Evolutionary conservation across 2,329 filamentous ascomycete genomes (phyloP), one percentile per base, ranked within the genome.

Genomic region (Paramyrothecium sp.): DNA sequence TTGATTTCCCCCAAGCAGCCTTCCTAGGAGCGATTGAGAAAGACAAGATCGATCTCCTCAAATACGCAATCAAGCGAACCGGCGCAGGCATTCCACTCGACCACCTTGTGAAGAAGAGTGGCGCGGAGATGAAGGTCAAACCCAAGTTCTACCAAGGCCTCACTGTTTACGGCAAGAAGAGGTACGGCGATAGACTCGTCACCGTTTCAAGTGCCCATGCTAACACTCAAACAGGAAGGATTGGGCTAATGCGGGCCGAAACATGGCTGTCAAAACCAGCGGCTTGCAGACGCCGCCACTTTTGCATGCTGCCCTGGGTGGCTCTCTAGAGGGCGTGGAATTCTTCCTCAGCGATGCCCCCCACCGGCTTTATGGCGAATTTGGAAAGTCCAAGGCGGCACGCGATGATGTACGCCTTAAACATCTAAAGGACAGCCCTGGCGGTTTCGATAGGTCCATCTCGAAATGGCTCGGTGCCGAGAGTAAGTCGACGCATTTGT

Each of bases 311-410:
- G 86, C 84, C 13, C 64, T 74, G 10, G 63, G 65, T 2, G 85
- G 86, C 3, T 88, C 78, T 20, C 69, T 94, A n/a, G 83, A 88
- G 44, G 81, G 82, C 19, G 84, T 91, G 0, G 87, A 95, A 66
- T 96, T 90, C 85, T 91, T 94, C 69, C 72, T 92, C 56, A 87
- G 89, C 57, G 89, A 91, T 59, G 82, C 84, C 1, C 90, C 91
- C 0, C 73, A 84, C 62, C 80, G 86, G 26, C 78, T 84, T 55
- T 95, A 95, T 66, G 72, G 80, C 23, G 84, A 91, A 50, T 95
- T 92, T 67, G 80, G 77, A 44, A 76, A 77, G 60, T 82, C 86
- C 0, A 82, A 86, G 61, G 70, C 76, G 1, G 82, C 89, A 55
- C 78, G 78, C 58, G 78, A 86, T 22, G 87, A 94, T 60, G 72